Evolutionary conservation across 306 rosid species (phyloP).

Genomic region (Potentilla sterilis): DNA sequence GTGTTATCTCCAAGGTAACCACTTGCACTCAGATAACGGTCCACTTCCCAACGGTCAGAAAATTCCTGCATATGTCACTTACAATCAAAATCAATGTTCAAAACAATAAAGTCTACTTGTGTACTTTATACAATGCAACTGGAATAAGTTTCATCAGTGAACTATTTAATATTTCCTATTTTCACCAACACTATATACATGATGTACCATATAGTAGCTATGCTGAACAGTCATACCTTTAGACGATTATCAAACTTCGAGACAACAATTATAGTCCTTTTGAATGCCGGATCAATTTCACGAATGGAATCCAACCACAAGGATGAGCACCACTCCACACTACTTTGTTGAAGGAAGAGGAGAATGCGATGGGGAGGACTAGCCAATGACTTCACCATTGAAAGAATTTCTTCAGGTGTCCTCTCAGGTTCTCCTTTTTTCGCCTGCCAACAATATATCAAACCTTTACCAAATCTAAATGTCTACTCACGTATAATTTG

Average conservation of each 20-base stretch:
- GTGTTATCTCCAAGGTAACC: constrained; percentile 86
- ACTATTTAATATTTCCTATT: not conserved
- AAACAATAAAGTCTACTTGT: not conserved
- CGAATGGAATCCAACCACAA: constrained; percentile 90
- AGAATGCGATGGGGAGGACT: constrained; percentile 91
- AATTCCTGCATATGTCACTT: constrained; percentile 65
- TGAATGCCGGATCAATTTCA: constrained; percentile 82
- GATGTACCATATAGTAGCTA: not conserved
- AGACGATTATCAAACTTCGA: constrained; percentile 98
- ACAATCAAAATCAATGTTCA: constrained; percentile 19
- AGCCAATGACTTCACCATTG: constrained; percentile 92
- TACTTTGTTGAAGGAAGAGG: constrained; percentile 93
- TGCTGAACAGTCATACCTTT: constrained; percentile 50
- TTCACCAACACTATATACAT: constrained; percentile 2
- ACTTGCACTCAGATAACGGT: constrained; percentile 92
- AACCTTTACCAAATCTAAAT: not conserved
- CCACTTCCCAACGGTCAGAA: constrained; percentile 95
- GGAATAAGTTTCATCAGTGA: not conserved
- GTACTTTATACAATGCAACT: not conserved
- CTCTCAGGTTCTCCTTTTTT: constrained; percentile 94
- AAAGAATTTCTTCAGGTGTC: constrained; percentile 90
- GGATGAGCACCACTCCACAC: constrained; percentile 98
- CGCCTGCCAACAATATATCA: constrained; percentile 50
- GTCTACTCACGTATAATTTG: not conserved
- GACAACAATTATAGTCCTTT: constrained; percentile 77